A percentile compares a stretch with the other conserved stretches of the same genome.
Evolutionary conservation across 2,329 filamentous ascomycete species (phyloP).

Genomic region (Sordariomycetes sp.): DNA sequence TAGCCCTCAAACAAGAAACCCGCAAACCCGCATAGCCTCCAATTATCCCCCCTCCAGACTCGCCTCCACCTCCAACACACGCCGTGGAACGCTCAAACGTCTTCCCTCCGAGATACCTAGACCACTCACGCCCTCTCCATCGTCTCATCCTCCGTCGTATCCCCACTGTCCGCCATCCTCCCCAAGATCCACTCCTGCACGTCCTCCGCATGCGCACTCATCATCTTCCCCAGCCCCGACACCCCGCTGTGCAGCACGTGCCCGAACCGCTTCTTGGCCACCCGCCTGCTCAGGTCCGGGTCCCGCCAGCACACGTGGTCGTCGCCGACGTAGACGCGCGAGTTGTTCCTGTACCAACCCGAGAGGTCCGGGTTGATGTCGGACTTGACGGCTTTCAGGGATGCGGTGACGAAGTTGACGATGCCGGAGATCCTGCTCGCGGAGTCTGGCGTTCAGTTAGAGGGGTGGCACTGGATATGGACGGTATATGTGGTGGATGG

Average conservation of each 20-base stretch:
- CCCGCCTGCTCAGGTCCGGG: constrained; percentile 42
- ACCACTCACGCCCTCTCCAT: constrained; percentile 8
- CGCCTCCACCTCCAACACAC: neutral
- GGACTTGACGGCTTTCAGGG: constrained; percentile 64
- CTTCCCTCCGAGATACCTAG: neutral
- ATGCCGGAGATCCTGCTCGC: constrained; percentile 57
- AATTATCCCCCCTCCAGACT: neutral
- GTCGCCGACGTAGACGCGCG: constrained; percentile 62
- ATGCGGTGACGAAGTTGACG: constrained; percentile 70
- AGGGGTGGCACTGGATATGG: neutral
- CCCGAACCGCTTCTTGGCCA: constrained; percentile 47
- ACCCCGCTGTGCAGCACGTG: constrained; percentile 37
- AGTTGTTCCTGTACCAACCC: constrained; percentile 74
- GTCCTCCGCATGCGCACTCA: constrained; percentile 37
- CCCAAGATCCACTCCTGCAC: constrained; percentile 36
- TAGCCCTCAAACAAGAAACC: neutral
- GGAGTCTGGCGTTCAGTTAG: constrained; percentile 29
- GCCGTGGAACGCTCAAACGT: neutral
- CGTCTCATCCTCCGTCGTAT: constrained; percentile 37
- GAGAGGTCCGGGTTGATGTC: constrained; percentile 62
- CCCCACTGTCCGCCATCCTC: constrained; percentile 21
- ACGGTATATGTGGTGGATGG: too few species aligned
- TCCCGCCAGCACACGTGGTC: constrained; percentile 67
- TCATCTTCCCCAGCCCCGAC: constrained; percentile 39
- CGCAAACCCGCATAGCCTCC: neutral